A percentile compares a stretch with the other conserved stretches of the same genome.
Evolutionary conservation across 192 early-diverging fungal species (phyloP).

Genomic region (Coemansia sp.): DNA sequence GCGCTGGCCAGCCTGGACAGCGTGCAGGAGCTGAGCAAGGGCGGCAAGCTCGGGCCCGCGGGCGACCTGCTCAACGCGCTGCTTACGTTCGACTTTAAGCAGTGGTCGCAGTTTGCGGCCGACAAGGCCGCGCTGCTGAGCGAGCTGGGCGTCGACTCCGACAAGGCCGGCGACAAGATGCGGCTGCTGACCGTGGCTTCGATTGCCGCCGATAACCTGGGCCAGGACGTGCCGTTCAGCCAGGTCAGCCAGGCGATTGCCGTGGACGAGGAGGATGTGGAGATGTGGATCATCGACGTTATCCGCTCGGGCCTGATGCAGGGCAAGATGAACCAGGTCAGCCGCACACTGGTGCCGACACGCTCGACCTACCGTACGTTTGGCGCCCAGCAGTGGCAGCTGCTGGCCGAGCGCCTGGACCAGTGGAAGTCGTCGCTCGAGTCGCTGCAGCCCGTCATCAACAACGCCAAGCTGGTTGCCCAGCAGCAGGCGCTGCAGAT

Average conservation of each 20-base stretch:
- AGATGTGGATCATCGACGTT: conserved; percentile 93
- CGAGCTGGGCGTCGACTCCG: conserved; percentile 53
- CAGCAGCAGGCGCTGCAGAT: conserved; percentile 49
- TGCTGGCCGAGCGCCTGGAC: conserved; percentile 61
- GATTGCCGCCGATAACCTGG: conserved; percentile 66
- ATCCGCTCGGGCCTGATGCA: conserved; percentile 90
- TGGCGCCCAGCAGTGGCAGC: conserved; percentile 75
- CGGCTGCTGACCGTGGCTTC: conserved; percentile 77
- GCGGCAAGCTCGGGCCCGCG: conserved; percentile 65
- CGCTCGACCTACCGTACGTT: conserved; percentile 85
- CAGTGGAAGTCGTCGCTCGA: conserved; percentile 78
- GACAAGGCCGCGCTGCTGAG: conserved; percentile 54
- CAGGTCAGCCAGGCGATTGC: conserved; percentile 71
- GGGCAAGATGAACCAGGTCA: conserved; percentile 91
- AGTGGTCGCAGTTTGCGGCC: conserved; percentile 52
- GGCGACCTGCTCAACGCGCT: conserved; percentile 55
- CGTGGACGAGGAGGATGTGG: conserved; percentile 76
- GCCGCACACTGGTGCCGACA: conserved; percentile 72
- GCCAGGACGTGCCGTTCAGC: conserved; percentile 65
- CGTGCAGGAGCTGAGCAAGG: conserved; percentile 67
- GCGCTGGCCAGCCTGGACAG: conserved; percentile 61
- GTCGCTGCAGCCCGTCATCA: conserved; percentile 80
- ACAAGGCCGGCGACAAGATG: conserved; percentile 73
- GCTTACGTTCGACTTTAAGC: conserved; percentile 26
- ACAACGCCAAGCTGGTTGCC: conserved; percentile 75